These are phyloP conservation scores for Aspergillus chevalieri DNA, from an alignment of 2,329 filamentous ascomycete genomes.

Conservation along the genomic window DNA sequence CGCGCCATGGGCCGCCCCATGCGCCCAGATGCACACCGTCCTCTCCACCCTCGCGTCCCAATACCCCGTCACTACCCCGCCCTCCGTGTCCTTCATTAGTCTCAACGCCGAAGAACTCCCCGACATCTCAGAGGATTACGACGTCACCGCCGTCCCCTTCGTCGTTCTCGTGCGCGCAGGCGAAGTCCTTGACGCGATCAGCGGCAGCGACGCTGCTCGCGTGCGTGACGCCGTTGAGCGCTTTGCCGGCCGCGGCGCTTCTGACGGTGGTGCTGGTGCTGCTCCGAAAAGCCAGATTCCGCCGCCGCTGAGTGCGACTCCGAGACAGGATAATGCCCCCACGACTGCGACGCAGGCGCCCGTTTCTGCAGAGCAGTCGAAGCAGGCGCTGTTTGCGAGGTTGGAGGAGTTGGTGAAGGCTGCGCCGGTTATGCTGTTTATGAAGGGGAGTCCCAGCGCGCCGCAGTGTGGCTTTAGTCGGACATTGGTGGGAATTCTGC, in stretches of 20 bases:
- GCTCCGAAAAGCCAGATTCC: slow-evolving; percentile 31
- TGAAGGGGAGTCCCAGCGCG: slow-evolving; percentile 87
- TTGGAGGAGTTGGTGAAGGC: slow-evolving; percentile 84
- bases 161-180: slow-evolving; percentile 74
- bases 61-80: slow-evolving; percentile 64
- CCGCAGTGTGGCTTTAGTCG: slow-evolving; percentile 91
- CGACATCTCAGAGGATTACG: slow-evolving; percentile 85
- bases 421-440: slow-evolving; percentile 96
- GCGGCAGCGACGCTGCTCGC: slow-evolving; percentile 80
- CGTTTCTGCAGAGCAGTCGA: slow-evolving; percentile 49
- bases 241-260: slow-evolving; percentile 53
- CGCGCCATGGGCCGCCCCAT: slow-evolving; percentile 92
- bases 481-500: slow-evolving; percentile 76
- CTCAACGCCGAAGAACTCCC: slow-evolving; percentile 92
- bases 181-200: slow-evolving; percentile 74
- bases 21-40: slow-evolving; percentile 86
- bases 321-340: slow-evolving; percentile 30
- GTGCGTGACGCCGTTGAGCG: slow-evolving; percentile 81
- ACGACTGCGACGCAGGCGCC: slow-evolving; percentile 26
- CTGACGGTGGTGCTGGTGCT: slow-evolving; percentile 22
- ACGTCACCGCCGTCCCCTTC: slow-evolving; percentile 90
- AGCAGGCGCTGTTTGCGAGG: slow-evolving; percentile 79
- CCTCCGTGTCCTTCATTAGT: slow-evolving; percentile 72
- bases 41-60: slow-evolving; percentile 79
- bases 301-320: slow-evolving; percentile 35